These are phyloP conservation scores for Acaromyces ingoldii DNA, from an alignment of 1,284 basidiomycete species.

Conservation along the genomic window DNA sequence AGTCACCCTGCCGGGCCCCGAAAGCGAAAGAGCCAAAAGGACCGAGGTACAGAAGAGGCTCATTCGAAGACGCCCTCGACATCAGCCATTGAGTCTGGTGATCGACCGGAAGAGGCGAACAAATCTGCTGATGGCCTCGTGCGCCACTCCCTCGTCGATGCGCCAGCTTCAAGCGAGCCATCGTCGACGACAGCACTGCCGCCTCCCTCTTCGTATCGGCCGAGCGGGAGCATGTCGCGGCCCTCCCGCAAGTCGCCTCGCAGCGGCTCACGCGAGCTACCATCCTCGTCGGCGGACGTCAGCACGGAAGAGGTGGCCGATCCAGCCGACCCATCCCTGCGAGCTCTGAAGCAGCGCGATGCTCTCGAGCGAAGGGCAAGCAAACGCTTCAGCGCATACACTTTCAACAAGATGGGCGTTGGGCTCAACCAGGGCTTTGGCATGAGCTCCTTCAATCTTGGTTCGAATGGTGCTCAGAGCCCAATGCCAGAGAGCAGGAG, in stretches of 20 bases:
- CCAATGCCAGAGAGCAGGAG: not conserved
- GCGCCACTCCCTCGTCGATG: constrained; percentile 23
- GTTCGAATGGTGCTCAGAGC: not conserved
- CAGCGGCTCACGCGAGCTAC: no score
- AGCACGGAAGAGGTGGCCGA: constrained; percentile 31
- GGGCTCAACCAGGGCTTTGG: constrained; percentile 24
- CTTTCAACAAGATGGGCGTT: constrained; percentile 83
- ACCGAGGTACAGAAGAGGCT: no score
- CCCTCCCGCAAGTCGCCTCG: no score
- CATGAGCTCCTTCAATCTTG: constrained; percentile 13
- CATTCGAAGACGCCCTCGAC: no score
- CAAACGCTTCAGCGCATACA: constrained; percentile 93
- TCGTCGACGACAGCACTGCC: not conserved
- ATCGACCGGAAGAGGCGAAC: no score
- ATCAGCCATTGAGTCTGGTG: no score
- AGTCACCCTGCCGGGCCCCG: no score
- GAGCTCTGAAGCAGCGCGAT: constrained; percentile 79
- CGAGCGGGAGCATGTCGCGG: not conserved
- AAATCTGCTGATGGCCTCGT: not conserved
- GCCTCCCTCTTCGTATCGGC: not conserved
- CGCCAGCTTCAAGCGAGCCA: not conserved
- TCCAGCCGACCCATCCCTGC: constrained; percentile 75
- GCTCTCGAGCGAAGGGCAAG: constrained; percentile 84
- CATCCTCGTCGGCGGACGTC: no score
- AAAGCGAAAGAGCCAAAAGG: no score